A percentile compares a stretch with the other conserved stretches of the same genome.
Conservation (phyloP, 257 asterid species). For the Fraxinus quadrangulata region DNA sequence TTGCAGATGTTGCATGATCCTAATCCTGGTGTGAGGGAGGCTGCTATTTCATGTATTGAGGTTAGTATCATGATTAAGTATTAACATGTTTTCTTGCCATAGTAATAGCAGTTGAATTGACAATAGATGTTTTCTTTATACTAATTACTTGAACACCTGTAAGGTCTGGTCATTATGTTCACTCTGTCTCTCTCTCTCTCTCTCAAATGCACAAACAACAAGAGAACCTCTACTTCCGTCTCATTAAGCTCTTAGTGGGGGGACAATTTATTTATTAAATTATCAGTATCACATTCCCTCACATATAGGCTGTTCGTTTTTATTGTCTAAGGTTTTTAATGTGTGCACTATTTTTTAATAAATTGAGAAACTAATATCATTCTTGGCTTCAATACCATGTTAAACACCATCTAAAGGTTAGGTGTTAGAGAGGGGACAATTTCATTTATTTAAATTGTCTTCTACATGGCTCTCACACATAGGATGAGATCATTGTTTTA, state of each 20-base stretch:
- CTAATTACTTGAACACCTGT: background rate
- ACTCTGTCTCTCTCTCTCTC: background rate
- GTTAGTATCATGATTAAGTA: conserved; percentile 36
- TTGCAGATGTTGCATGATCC: conserved; percentile 88
- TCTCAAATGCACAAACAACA: background rate
- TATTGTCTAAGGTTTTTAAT: background rate
- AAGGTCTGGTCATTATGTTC: background rate
- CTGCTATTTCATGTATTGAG: conserved; percentile 87
- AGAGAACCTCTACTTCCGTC: background rate
- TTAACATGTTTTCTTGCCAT: background rate
- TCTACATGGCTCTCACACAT: background rate
- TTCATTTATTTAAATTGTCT: background rate
- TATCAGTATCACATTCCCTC: background rate
- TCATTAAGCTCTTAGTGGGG: background rate
- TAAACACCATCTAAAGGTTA: background rate
- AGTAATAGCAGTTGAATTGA: background rate
- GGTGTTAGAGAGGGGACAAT: background rate
- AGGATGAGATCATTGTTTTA: too few relatives aligned
- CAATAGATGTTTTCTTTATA: background rate
- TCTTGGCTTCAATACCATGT: background rate
- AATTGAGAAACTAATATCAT: background rate
- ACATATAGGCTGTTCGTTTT: background rate
- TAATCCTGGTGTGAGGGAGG: conserved; percentile 91
- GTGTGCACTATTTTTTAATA: background rate
- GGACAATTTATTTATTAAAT: background rate